phyloP scores from a whole-genome alignment of 768 basidiomycete species.

The Phaeotremella fagi region DNA sequence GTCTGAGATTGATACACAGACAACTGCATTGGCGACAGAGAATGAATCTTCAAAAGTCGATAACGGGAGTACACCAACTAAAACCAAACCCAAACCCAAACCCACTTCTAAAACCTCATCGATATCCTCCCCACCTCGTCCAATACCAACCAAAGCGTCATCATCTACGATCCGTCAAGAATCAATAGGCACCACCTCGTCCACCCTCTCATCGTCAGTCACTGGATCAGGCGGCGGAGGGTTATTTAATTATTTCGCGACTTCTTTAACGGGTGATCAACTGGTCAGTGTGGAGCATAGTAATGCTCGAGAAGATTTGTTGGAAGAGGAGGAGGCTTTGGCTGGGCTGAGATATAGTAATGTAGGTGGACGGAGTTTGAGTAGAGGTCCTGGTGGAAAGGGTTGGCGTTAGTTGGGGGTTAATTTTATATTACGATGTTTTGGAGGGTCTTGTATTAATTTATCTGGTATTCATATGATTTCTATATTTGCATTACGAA shows the following conservation, averaged over 20 bases:
- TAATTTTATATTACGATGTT: not conserved
- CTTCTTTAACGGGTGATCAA: constrained; percentile 1
- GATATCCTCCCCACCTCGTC: constrained; percentile 2
- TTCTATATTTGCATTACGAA: too few species aligned
- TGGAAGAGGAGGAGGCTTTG: constrained; percentile 12
- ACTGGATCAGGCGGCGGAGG: constrained; percentile 2
- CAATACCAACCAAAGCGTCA: constrained; percentile 2
- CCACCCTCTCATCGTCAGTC: not conserved
- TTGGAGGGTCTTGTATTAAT: too few species aligned
- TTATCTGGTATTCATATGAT: too few species aligned
- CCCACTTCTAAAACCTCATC: constrained; percentile 6
- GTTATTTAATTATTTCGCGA: constrained; percentile 8
- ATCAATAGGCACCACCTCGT: not conserved
- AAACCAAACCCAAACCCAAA: not conserved
- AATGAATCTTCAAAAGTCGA: too few species aligned
- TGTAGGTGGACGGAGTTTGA: not conserved
- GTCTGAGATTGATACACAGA: too few species aligned
- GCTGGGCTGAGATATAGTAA: constrained; percentile 7
- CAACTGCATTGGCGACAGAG: too few species aligned
- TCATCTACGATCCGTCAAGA: not conserved
- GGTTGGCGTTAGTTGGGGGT: not conserved
- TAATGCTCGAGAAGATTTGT: not conserved
- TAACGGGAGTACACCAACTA: not conserved
- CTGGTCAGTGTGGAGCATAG: not conserved
- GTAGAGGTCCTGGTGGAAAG: constrained; percentile 4